Percentiles rank a stretch among this genome's conserved stretches.
Conservation (phyloP, 371 early-diverging fungal species). For the Rhizomucor pusillus region DNA sequence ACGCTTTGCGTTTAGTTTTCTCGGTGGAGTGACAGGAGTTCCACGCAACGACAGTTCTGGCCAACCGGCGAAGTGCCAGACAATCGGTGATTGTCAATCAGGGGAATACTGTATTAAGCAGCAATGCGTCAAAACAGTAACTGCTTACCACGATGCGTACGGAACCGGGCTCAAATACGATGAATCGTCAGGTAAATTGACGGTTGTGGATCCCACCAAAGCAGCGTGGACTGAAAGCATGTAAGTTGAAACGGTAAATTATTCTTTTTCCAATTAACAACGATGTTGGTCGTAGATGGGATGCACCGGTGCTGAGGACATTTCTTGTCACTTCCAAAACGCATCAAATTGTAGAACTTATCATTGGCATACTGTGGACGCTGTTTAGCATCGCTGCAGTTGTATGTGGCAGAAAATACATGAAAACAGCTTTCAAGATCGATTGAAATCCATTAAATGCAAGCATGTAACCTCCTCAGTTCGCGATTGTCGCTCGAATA, state of each 20-base stretch:
- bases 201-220: constrained; percentile 61
- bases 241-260: too few species aligned
- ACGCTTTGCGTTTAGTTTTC: constrained; percentile 45
- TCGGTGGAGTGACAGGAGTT: constrained; percentile 54
- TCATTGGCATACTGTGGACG: constrained; percentile 55
- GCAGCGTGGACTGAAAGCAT: constrained; percentile 71
- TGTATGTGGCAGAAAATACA: constrained; percentile 29
- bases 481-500: too few species aligned
- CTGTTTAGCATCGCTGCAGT: constrained; percentile 31
- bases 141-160: constrained; percentile 70
- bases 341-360: constrained; percentile 62
- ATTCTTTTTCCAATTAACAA: too few species aligned
- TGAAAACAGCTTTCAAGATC: constrained; percentile 44
- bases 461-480: too few species aligned
- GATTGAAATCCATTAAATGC: constrained; percentile 12
- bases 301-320: constrained; percentile 51
- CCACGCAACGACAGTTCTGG: constrained; percentile 13
- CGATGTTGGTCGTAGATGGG: constrained; percentile 37
- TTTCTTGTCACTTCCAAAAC: constrained; percentile 53
- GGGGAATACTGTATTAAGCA: constrained; percentile 53
- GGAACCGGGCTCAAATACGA: constrained; percentile 69
- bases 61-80: constrained; percentile 18
- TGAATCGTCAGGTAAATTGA: constrained; percentile 37
- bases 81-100: constrained; percentile 31
- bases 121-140: constrained; percentile 51